phyloP scores from a whole-genome alignment of 177 flowering plant genomes.

The Vitis hybrid region DNA sequence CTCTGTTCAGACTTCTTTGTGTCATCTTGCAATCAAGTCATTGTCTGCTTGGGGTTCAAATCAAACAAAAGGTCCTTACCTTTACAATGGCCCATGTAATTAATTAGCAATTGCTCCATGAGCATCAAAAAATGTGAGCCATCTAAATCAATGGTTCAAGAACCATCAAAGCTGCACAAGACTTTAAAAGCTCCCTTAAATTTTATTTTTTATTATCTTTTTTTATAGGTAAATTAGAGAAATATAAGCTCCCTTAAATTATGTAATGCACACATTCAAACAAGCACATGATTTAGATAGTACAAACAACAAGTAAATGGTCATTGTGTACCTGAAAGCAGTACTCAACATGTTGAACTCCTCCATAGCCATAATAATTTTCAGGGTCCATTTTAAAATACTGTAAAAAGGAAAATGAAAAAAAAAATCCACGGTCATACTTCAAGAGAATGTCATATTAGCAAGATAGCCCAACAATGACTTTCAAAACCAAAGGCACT shows the following conservation, averaged over 20 bases:
- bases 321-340: slow-evolving; percentile 68
- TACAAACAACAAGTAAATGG: not conserved
- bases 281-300: not conserved
- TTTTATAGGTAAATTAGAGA: too few species aligned
- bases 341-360: slow-evolving; percentile 70
- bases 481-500: not conserved
- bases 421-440: not conserved
- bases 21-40: too few species aligned
- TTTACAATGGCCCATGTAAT: too few species aligned
- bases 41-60: too few species aligned
- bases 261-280: not conserved
- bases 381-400: slow-evolving; percentile 81
- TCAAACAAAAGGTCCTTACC: too few species aligned
- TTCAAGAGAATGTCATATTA: not conserved
- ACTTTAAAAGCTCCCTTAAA: not conserved
- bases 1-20: too few species aligned
- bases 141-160: not conserved
- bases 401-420: slow-evolving; percentile 22
- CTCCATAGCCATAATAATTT: slow-evolving; percentile 67
- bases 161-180: not conserved
- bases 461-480: not conserved
- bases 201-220: not conserved
- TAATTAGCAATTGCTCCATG: too few species aligned
- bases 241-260: not conserved
- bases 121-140: too few species aligned